phyloP scores from a whole-genome alignment of 352 stramenopile species.

The Proteromonas lacertae region DNA sequence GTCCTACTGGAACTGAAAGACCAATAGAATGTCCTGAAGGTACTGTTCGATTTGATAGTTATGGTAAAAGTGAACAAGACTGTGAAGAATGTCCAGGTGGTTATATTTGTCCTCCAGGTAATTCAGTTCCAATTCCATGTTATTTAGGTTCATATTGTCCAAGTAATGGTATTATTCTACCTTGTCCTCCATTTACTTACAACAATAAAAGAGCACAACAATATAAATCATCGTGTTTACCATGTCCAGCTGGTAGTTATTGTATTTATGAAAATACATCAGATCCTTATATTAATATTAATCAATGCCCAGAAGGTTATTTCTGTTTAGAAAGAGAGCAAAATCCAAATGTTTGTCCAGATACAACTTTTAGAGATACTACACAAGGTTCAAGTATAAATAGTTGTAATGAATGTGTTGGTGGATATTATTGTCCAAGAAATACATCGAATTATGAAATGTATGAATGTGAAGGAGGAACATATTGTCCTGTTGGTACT shows the following conservation, averaged over 20 bases:
- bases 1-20: slow-evolving; percentile 16
- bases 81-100: slow-evolving; percentile 32
- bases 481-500: slow-evolving; percentile 29
- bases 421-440: slow-evolving; percentile 9
- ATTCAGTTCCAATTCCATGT: slow-evolving; percentile 27
- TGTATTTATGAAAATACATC: slow-evolving; percentile 11
- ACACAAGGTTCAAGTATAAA: background rate
- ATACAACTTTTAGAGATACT: slow-evolving; percentile 9
- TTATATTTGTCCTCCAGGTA: slow-evolving; percentile 25
- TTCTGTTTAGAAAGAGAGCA: slow-evolving; percentile 8
- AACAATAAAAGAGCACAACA: slow-evolving; percentile 3
- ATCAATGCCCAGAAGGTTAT: slow-evolving; percentile 7
- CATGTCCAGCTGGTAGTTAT: slow-evolving; percentile 28
- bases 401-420: slow-evolving; percentile 9
- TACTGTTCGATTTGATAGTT: slow-evolving; percentile 20
- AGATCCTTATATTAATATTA: slow-evolving; percentile 3
- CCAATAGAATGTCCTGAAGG: slow-evolving; percentile 26
- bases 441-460: slow-evolving; percentile 10
- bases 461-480: slow-evolving; percentile 22
- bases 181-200: slow-evolving; percentile 1
- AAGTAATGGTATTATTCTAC: background rate
- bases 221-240: slow-evolving; percentile 15
- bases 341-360: slow-evolving; percentile 6
- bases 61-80: slow-evolving; percentile 15
- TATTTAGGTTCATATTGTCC: slow-evolving; percentile 33